A percentile compares a stretch with the other conserved stretches of the same genome.
Evolutionary conservation across 176 grass and related monocot species (phyloP).

Genomic region (Rhynchospora breviuscula): DNA sequence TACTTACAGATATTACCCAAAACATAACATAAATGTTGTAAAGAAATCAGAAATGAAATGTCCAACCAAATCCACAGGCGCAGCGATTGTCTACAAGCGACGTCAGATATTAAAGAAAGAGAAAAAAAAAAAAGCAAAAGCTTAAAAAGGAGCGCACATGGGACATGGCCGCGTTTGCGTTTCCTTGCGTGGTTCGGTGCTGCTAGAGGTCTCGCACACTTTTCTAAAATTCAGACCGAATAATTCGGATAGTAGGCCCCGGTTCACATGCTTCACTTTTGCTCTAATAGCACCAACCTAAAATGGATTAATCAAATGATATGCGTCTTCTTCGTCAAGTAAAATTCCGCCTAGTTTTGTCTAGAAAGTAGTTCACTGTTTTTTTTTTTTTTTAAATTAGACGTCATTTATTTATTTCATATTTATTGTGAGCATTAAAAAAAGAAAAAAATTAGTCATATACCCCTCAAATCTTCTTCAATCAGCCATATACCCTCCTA

Average conservation of each 20-base stretch:
- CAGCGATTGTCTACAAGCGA: not conserved
- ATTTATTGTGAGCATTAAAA: no score
- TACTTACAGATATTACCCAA: no score
- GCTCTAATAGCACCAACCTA: not conserved
- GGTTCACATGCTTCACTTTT: not conserved
- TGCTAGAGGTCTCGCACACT: not conserved
- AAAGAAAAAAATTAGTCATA: no score
- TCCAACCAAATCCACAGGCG: not conserved
- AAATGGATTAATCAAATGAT: no score
- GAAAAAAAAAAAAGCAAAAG: not conserved
- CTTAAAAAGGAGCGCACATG: not conserved
- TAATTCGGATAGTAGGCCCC: not conserved
- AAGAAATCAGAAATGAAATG: not conserved
- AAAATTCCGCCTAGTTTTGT: no score
- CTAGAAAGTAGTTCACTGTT: no score
- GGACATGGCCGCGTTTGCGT: conserved; percentile 2
- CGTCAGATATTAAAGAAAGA: conserved; percentile 11
- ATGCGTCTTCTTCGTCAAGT: no score
- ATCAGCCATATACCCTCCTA: no score
- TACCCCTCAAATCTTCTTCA: no score
- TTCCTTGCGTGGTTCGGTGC: conserved; percentile 5
- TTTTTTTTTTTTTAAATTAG: no score
- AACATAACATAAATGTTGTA: no score
- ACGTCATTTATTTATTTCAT: no score
- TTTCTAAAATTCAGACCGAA: not conserved